phyloP scores from a whole-genome alignment of 2,329 filamentous ascomycete species.

The Curvularia sp. region DNA sequence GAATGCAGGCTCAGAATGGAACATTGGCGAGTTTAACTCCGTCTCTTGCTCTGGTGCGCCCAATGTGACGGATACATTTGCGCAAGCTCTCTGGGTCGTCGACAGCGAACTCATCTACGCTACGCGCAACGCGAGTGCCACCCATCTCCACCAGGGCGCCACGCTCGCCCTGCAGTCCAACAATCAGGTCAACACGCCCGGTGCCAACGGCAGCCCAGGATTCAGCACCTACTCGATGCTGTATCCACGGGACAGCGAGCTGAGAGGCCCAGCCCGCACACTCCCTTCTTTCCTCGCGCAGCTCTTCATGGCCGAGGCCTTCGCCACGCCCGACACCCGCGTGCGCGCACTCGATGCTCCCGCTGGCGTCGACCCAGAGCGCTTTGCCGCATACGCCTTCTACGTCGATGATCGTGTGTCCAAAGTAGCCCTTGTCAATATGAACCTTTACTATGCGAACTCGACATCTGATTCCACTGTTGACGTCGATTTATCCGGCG shows the following conservation, averaged over 20 bases:
- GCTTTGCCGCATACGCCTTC: slow-evolving; percentile 19
- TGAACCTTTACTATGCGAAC: slow-evolving; percentile 19
- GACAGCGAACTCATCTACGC: slow-evolving; percentile 22
- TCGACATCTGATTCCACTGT: slow-evolving; percentile 8
- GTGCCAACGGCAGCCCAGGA: slow-evolving; percentile 18
- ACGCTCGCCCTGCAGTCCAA: slow-evolving; percentile 19
- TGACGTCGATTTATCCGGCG: not conserved
- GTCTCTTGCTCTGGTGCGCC: slow-evolving; percentile 18
- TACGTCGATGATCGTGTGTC: slow-evolving; percentile 14
- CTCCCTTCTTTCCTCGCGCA: slow-evolving; percentile 19
- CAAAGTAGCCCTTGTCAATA: slow-evolving; percentile 18
- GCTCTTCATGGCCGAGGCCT: slow-evolving; percentile 16
- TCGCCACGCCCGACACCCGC: slow-evolving; percentile 6
- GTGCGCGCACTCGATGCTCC: slow-evolving; percentile 7
- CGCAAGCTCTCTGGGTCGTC: slow-evolving; percentile 23
- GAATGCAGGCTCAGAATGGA: slow-evolving; percentile 11
- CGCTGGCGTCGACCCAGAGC: slow-evolving; percentile 4
- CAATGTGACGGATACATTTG: slow-evolving; percentile 23
- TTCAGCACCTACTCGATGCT: slow-evolving; percentile 23
- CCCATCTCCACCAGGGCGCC: slow-evolving; percentile 19
- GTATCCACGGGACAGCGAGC: slow-evolving; percentile 17
- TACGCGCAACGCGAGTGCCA: slow-evolving; percentile 12
- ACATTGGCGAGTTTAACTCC: slow-evolving; percentile 23
- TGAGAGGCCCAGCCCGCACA: slow-evolving; percentile 16
- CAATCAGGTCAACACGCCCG: slow-evolving; percentile 19